Evolutionary conservation across 441 rosid genomes (phyloP), one percentile per base, ranked within the genome.

Genomic region (Macaranga tanarius): DNA sequence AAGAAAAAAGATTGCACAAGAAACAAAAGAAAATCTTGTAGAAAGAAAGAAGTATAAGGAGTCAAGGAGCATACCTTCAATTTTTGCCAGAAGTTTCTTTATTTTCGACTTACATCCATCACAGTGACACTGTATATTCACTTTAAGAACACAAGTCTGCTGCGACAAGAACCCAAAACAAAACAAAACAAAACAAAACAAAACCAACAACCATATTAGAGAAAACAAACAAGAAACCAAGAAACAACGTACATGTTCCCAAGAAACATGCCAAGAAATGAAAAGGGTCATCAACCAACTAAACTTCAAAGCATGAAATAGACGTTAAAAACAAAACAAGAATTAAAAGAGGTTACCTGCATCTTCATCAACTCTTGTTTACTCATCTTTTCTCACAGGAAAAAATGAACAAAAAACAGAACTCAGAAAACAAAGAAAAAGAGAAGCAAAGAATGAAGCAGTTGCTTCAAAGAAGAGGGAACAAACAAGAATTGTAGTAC

Each of bases 81-180:
- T 84, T 77, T 89, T 89, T 82, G 83, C 92, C 58, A 95, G 75
- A 22, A 86, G 84, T 71, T 89, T 92, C 92, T 73, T 87, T 19
- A 95, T 90, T 84, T 91, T 95, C 70, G 82, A 84, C 79, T 87
- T 86, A 62, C 99, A 95, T 1, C 98, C 99, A 75, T 92, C 99
- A 75, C 99, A 95, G 85, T 91, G 89, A 61, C 83, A 79, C 77
- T 79, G 70, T 63, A 95, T 91, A 71, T 90, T 91, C 65, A 95
- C 97, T 79, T 84, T 90, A 67, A 95, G 92, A 81, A 92, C 92
- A 85, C 87, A 91, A 34, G 92, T 83, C 99, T 95, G 94, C 80
- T 75, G 73, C 5, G 67, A 67, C 70, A 58, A 22, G 57, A 26
- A 52, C 76, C 56, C 66, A 44, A 54, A 34, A 78, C n/a, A n/a